These are phyloP conservation scores for Moricandia moricandioides DNA, from an alignment of 345 rosid species.

Conservation along the genomic window DNA sequence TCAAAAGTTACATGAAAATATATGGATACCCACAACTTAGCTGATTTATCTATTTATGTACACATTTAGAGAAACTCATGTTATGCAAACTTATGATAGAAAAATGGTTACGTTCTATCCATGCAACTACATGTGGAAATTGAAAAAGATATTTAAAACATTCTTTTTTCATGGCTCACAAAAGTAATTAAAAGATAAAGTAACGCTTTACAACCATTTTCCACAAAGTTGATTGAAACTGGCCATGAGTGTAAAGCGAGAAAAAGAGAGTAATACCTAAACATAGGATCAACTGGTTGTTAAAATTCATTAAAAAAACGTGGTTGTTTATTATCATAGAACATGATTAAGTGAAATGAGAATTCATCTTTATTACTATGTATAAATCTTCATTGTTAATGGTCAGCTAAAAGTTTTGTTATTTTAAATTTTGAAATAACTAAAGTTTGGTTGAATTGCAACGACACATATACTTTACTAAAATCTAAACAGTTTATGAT, in stretches of 20 bases:
- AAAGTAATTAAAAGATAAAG: conserved; percentile 39
- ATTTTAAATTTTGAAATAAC: neutral
- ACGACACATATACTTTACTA: neutral
- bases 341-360: neutral
- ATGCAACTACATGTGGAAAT: conserved; percentile 12
- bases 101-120: conserved; percentile 12
- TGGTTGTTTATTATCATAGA: neutral
- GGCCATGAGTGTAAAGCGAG: conserved; percentile 21
- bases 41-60: neutral
- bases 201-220: conserved; percentile 31
- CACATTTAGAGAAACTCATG: neutral
- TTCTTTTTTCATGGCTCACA: conserved; percentile 16
- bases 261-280: conserved; percentile 35
- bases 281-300: conserved; percentile 30
- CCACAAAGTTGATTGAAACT: conserved; percentile 39
- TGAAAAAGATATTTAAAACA: neutral
- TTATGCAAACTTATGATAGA: neutral
- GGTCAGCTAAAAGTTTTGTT: neutral
- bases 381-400: neutral
- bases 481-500: neutral
- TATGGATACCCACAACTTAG: neutral
- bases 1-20: neutral
- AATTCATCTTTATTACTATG: neutral
- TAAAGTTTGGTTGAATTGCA: neutral
- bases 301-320: no score